A percentile compares a stretch with the other conserved stretches of the same genome.
phyloP scores from a whole-genome alignment of 352 stramenopile species.

The Pythium dissotocum region DNA sequence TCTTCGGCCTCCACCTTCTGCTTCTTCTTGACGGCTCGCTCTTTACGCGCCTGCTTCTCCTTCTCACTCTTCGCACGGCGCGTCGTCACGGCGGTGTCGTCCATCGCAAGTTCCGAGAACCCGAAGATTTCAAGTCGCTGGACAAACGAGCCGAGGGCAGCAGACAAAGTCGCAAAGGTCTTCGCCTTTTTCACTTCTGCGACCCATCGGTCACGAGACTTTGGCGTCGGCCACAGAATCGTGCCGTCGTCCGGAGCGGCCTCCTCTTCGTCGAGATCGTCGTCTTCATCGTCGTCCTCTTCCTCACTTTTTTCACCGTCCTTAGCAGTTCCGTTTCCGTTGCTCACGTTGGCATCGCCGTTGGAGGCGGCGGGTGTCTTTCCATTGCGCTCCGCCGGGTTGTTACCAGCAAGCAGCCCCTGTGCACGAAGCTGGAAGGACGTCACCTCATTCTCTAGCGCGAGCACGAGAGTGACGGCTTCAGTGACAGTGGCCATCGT shows the following conservation, averaged over 20 bases:
- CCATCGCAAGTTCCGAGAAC: conserved; percentile 50
- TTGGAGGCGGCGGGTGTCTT: conserved; percentile 11
- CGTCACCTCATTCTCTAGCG: conserved; percentile 69
- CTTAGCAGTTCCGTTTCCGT: conserved; percentile 6
- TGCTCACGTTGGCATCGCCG: conserved; percentile 2
- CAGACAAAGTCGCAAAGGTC: conserved; percentile 58
- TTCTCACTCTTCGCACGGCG: conserved; percentile 66
- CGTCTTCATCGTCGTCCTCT: conserved; percentile 70
- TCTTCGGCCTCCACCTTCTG: conserved; percentile 58
- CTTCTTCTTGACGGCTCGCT: conserved; percentile 70
- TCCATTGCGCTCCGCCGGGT: conserved; percentile 19
- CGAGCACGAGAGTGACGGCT: conserved; percentile 47
- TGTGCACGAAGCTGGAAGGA: conserved; percentile 44
- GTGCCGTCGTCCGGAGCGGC: conserved; percentile 53
- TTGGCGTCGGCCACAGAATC: conserved; percentile 69
- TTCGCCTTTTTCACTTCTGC: conserved; percentile 49
- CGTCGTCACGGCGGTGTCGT: conserved; percentile 45
- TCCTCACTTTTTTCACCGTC: conserved; percentile 71
- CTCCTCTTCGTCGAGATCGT: conserved; percentile 69
- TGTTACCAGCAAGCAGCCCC: conserved; percentile 12
- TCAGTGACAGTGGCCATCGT: conserved; percentile 34
- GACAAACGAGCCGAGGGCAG: conserved; percentile 62
- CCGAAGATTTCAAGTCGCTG: conserved; percentile 71
- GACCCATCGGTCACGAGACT: conserved; percentile 75
- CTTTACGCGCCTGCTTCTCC: conserved; percentile 69